phyloP scores from a whole-genome alignment of 257 asterid species.

The Scutellaria galericulata region DNA sequence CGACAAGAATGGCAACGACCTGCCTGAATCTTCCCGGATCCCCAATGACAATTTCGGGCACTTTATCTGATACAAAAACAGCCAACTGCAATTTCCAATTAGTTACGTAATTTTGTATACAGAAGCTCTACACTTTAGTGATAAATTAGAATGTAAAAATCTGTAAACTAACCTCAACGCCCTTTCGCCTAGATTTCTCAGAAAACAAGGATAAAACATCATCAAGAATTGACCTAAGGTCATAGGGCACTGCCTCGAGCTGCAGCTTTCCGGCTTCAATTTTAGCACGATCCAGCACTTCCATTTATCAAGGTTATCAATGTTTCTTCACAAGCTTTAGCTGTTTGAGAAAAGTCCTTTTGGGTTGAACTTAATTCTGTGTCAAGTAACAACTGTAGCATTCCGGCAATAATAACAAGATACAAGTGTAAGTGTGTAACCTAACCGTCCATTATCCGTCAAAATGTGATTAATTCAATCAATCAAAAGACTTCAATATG shows the following conservation, averaged over 20 bases:
- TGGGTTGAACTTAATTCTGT: conserved; percentile 85
- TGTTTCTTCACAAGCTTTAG: conserved; percentile 91
- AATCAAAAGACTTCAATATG: conserved; percentile 34
- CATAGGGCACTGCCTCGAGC: conserved; percentile 85
- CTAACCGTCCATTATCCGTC: background rate
- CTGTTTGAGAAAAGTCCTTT: conserved; percentile 90
- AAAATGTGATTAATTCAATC: background rate
- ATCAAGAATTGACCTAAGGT: conserved; percentile 73
- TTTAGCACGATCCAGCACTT: conserved; percentile 92
- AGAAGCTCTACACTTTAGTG: conserved; percentile 14
- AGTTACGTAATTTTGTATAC: conserved; percentile 21
- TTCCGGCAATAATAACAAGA: conserved; percentile 55
- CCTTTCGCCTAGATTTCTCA: conserved; percentile 82
- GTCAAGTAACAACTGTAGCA: conserved; percentile 81
- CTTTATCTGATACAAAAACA: conserved; percentile 86
- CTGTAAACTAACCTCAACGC: conserved; percentile 68
- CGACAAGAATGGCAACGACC: conserved; percentile 89
- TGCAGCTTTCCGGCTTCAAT: conserved; percentile 87
- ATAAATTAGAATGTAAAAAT: conserved; percentile 1
- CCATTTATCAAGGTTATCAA: conserved; percentile 86
- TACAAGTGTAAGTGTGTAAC: background rate
- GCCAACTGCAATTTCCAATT: conserved; percentile 72
- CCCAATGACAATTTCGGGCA: conserved; percentile 82
- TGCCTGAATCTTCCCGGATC: conserved; percentile 97
- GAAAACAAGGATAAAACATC: conserved; percentile 88